phyloP scores from a whole-genome alignment of 2,329 filamentous ascomycete genomes.

The Sporothrix phasma region DNA sequence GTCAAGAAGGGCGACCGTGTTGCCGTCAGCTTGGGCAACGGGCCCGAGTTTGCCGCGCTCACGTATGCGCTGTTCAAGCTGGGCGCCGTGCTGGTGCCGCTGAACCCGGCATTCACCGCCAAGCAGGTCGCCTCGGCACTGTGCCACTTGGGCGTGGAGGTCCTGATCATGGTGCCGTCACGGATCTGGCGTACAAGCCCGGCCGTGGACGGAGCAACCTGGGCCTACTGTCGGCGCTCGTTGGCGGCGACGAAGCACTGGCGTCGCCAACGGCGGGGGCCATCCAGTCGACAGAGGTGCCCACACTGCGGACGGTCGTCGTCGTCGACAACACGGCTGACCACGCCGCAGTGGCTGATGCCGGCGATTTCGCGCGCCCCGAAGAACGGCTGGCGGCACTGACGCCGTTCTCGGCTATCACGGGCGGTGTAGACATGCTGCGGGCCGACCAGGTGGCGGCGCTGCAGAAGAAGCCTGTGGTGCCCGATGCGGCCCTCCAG shows the following conservation, averaged over 20 bases:
- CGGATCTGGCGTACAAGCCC: constrained; percentile 63
- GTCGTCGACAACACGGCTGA: constrained; percentile 64
- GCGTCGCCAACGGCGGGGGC: constrained; percentile 17
- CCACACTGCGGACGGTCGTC: constrained; percentile 60
- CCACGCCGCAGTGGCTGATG: constrained; percentile 37
- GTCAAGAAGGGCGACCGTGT: constrained; percentile 77
- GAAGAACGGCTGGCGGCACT: constrained; percentile 27
- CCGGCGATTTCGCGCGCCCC: constrained; percentile 19
- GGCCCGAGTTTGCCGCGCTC: constrained; percentile 69
- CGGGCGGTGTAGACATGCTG: constrained; percentile 11
- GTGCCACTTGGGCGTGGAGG: constrained; percentile 58
- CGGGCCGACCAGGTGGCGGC: background rate
- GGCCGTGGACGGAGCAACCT: constrained; percentile 45
- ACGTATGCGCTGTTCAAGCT: constrained; percentile 91
- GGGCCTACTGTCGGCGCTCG: constrained; percentile 35
- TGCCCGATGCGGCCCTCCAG: constrained; percentile 36
- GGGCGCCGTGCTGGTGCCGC: constrained; percentile 83
- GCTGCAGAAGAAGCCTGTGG: background rate
- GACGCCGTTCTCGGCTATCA: constrained; percentile 36
- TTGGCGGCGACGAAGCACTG: constrained; percentile 31
- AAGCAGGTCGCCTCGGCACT: constrained; percentile 70
- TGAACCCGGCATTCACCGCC: constrained; percentile 83
- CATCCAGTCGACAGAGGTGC: constrained; percentile 42
- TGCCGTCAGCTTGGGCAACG: constrained; percentile 78
- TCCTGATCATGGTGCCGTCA: constrained; percentile 79